A percentile compares a stretch with the other conserved stretches of the same genome.
These are phyloP conservation scores for Apiospora malaysiana DNA, from an alignment of 2,329 filamentous ascomycete species.

Conservation along the genomic window DNA sequence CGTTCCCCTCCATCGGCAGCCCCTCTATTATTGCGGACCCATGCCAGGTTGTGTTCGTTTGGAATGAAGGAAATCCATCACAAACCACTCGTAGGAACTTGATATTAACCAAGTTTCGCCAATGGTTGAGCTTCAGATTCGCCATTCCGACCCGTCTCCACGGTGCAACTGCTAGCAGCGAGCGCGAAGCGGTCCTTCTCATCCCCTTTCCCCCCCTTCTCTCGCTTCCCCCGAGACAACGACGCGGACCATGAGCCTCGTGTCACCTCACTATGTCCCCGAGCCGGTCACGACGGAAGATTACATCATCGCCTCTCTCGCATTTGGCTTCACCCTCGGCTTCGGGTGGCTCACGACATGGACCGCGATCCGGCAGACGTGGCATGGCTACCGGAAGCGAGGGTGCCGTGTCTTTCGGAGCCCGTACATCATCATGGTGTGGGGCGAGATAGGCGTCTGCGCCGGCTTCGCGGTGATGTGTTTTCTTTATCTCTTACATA, in stretches of 20 bases:
- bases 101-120: background rate
- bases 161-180: background rate
- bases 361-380: slow-evolving; percentile 44
- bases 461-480: slow-evolving; percentile 48
- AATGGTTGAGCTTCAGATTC: background rate
- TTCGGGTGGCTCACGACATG: slow-evolving; percentile 48
- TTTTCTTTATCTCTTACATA: slow-evolving; percentile 29
- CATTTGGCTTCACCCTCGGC: slow-evolving; percentile 47
- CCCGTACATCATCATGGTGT: slow-evolving; percentile 54
- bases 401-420: slow-evolving; percentile 41
- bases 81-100: background rate
- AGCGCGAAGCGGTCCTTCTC: background rate
- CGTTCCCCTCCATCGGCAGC: background rate
- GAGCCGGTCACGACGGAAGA: slow-evolving; percentile 33
- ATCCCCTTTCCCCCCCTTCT: too few species aligned
- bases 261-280: slow-evolving; percentile 29
- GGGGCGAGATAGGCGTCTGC: slow-evolving; percentile 51
- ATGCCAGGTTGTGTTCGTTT: background rate
- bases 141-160: background rate
- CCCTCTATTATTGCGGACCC: background rate
- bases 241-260: slow-evolving; percentile 22
- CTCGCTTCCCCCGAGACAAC: background rate
- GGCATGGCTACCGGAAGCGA: slow-evolving; percentile 41
- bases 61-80: background rate
- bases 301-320: slow-evolving; percentile 39